Percentiles rank a stretch among this genome's conserved stretches.
These are phyloP conservation scores for Penicillium sp. DNA, from an alignment of 2,329 filamentous ascomycete species.

Conservation along the genomic window DNA sequence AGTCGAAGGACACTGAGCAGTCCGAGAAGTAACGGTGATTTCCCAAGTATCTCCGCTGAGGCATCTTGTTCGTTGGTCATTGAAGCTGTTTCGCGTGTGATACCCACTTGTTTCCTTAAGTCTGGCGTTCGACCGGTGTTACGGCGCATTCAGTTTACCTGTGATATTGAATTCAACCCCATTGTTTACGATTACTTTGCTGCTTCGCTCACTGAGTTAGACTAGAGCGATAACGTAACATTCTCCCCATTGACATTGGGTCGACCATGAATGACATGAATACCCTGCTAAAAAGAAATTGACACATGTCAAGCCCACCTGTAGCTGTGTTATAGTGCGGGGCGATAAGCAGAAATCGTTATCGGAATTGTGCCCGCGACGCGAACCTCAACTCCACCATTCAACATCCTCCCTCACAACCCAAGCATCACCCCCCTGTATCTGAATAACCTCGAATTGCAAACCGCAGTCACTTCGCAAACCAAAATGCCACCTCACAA, in stretches of 20 bases:
- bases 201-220: neutral
- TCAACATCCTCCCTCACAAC: neutral
- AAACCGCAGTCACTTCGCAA: neutral
- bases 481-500: conserved; percentile 27
- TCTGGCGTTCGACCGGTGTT: conserved; percentile 2
- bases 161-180: neutral
- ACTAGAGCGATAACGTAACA: too few relatives aligned
- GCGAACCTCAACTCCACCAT: neutral
- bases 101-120: conserved; percentile 1
- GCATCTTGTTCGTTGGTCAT: neutral
- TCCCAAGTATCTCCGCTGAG: too few relatives aligned
- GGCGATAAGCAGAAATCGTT: conserved; percentile 1
- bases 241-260: neutral
- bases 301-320: neutral
- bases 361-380: conserved; percentile 2
- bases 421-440: neutral
- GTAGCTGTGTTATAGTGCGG: neutral
- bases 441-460: neutral
- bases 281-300: neutral
- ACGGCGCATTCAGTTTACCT: neutral
- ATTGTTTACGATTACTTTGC: neutral
- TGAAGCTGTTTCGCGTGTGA: neutral
- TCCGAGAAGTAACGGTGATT: neutral
- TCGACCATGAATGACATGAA: neutral
- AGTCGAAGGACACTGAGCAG: neutral